Evolutionary conservation across 805 yeast species (phyloP), one percentile per base, ranked within the genome.

Genomic region (Yarrowia phangngaensis): DNA sequence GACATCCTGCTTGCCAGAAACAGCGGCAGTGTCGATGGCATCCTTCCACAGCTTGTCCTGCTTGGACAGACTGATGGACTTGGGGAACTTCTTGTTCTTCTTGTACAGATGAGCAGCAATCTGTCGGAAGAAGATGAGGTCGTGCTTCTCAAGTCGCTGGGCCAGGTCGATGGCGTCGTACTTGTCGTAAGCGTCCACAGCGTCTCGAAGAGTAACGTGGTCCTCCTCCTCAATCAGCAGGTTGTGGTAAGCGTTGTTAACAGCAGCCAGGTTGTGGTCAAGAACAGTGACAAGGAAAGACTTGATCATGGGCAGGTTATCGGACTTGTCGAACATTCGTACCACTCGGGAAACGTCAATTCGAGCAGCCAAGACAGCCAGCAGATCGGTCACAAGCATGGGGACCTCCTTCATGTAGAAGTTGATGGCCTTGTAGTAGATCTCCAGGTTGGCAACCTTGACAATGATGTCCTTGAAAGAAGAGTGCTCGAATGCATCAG

Each of bases 161-260:
- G 98, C 98, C 57, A 92, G 76, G 36, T 86, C 97, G 57, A 92
- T 72, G 51, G 90, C 84, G 65, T 92, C 97, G 69, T 82, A 92
- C 66, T 92, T 79, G 68, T 89, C 95, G 65, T 83, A 82, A 20
- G 87, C 75, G 53, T 90, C 97, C 55, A 90, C 88, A 20, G 89
- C 84, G 54, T 82, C 80, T 58, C 85, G 79, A 65, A 92, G 74
- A 14, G 96, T 82, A 68, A 87, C 85, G 73, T 90, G 80, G 66
- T 92, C 97, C 67, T 88, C 94, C 69, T 92, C 97, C 71, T 92
- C 98, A 56, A 92, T 87, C 70, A 92, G 76, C 61, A 92, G 69
- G 61, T 89, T 95, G 64, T 92, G 97, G 70, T 90, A 90, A 11
- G 97, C 97, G 60, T 82, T 80, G 69, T 92, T 92, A 33, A 92